phyloP scores from a whole-genome alignment of 306 rosid genomes.

The Herpetospermum pedunculosum region DNA sequence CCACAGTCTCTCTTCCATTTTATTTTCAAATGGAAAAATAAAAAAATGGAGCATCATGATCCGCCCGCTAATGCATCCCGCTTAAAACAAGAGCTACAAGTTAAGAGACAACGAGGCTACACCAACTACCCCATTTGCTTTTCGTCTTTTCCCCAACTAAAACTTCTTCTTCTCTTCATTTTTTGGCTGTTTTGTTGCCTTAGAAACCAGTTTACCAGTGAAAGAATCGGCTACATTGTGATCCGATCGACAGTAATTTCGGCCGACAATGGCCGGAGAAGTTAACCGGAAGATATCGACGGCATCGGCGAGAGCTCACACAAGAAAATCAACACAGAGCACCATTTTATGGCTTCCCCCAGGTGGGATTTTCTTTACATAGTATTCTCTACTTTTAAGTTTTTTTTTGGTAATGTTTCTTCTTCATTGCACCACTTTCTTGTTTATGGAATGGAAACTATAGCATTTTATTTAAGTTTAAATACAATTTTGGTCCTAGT shows the following conservation, averaged over 20 bases:
- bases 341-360: conserved; percentile 27
- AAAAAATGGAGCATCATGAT: background rate
- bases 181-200: background rate
- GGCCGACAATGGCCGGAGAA: conserved; percentile 34
- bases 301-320: conserved; percentile 61
- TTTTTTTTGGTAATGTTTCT: background rate
- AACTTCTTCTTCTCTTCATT: background rate
- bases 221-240: background rate
- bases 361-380: conserved; percentile 28
- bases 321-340: conserved; percentile 41
- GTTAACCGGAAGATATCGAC: conserved; percentile 55
- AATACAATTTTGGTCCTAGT: too few species aligned
- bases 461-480: background rate
- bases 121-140: background rate
- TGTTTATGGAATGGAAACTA: background rate
- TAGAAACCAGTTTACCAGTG: too few species aligned
- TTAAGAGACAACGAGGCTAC: background rate
- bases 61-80: background rate
- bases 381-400: background rate
- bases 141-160: background rate
- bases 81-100: background rate
- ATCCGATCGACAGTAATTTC: background rate
- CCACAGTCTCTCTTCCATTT: background rate
- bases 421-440: background rate
- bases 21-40: background rate